Evolutionary conservation across 768 basidiomycete species (phyloP), one percentile per base, ranked within the genome.

Genomic region (Filobasidium floriforme): DNA sequence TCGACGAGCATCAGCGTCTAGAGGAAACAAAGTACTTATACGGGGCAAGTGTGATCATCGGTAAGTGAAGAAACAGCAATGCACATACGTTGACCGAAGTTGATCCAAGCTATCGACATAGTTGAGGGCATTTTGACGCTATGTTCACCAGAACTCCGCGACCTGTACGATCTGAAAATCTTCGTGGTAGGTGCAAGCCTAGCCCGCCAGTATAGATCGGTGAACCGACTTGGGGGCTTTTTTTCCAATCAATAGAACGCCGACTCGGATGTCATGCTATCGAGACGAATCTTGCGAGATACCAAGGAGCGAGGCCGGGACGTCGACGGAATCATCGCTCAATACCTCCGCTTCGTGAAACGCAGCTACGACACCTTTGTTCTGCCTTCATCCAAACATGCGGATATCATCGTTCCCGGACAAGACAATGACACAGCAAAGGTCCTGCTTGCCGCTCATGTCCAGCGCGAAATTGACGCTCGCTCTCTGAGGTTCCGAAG

Each of bases 381-480:
- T 24, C 85, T 85, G 40, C 94, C 94, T 1, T 89, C 89, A 1
- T 84, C 92, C 15, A 84, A 86, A 52, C 83, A 88, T 75, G 94
- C 94, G 1, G 92, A 99, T 74, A 90, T 99, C 43, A 93, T 97
- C 70, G 93, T 99, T n/a, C 93, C 93, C 1, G 94, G 94, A 1
- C 85, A 85, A 2, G 86, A 91, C 69, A 98, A 98, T 73, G 77
- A 84, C 24, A 88, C 94, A 11, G 92, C 94, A 3, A 92, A 96
- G 63, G 93, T 96, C 67, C 82, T 99, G 44, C 91, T 99, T 62
- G 87, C 88, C 18, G 91, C 90, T 1, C 96, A 98, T 74, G 85
- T 98, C 65, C 85, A 86, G 29, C 85, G 87, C 44, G 87, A 96
- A 76, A 83, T 98, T 55, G 85, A 86, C 60, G 88, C 90, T 62